Base-by-base conservation (phyloP, 1,284 basidiomycete genomes). In the Ustilago esculenta region DNA sequence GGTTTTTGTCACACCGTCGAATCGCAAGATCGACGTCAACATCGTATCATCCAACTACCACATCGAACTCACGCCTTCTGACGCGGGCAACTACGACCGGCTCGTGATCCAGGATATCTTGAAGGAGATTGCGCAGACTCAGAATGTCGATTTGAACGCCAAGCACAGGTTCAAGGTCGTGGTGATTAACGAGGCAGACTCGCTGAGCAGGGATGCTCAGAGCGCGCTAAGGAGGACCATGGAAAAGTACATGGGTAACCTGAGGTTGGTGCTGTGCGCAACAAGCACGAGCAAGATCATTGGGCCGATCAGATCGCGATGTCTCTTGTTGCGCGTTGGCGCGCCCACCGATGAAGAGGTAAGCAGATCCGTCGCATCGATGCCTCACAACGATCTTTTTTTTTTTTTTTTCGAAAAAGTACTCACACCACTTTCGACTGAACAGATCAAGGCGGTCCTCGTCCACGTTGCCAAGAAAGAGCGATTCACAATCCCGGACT, bases 101-200 rank as follows among this genome's bases (percentile, higher is more conserved):
- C 87, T 95, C 0, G 92, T 98, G 41, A 94, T 98, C 47, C 96
- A 98, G 81, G 95, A 98, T 74, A 88, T 98, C 49, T 84, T 98
- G 63, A 98, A 98, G 83, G 95, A 98, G 83, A 98, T 98, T 76
- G 96, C 96, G 3, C 94, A 98, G 83, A 99, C 95, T 3, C 95
- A 98, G 80, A 95, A 98, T 81, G 92, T 99, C 7, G 95, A 99
- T 83, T 83, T 96, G 68, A 93, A 88, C 79, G 95, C 96, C 0
- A 94, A 91, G 81, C 94, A 98, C 76, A 86, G 91, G 55, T 98
- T 98, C 85, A 99, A 99, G 85, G 95, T 95, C n/a, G 95, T 98
- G 40, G 88, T 98, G 57, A 98, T 99, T 82, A 97, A 98, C 77
- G 95, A 98, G 83, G 96, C 95, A 0, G 95, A 99, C 82, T 89